Base-by-base conservation (phyloP, 2,329 filamentous ascomycete genomes). In the Metarhizium anisopliae region DNA sequence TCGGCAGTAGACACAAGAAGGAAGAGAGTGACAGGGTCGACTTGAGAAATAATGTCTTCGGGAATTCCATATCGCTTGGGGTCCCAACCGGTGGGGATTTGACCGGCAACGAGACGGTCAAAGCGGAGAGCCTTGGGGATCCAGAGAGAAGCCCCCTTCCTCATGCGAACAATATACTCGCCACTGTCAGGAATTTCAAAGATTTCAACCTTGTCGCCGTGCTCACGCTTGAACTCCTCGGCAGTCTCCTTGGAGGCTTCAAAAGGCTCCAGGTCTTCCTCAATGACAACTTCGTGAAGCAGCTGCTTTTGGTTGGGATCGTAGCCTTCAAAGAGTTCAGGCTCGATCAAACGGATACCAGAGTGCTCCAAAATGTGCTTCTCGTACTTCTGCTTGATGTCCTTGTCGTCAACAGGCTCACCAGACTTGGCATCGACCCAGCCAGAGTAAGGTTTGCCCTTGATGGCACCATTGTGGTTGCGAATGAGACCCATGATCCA, bases 401-500 rank as follows among this genome's bases (percentile, higher is more conserved):
- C 94, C 78, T 96, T 96, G 76, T 99, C 94, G 58, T 97, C 93
- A 32, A 99, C 91, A 7, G 94, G 94, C 57, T 97, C 93, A 47
- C 90, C 90, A 54, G 90, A 86, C 82, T 97, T 97, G 69, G 85
- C 81, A 67, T 99, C 94, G 57, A 99, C 90, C 91, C 90, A 99
- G 64, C 94, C 94, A 62, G 93, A 90, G 76, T 99, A 97, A 61
- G 88, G 88, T 77, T 95, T 88, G 70, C 94, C 94, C 78, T 99
- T 99, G 70, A 99, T 84, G 36, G 87, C 86, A 18, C 94, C 94
- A 64, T 97, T 97, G 78, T 96, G 90, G 73, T 99, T 95, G 81
- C 93, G 96, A 78, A 99, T 97, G 58, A 97, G 84, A 68, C 94
- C 94, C 93, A 97, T 99, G 72, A 99, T 90, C 94, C 94, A 99